phyloP scores from a whole-genome alignment of 2,329 filamentous ascomycete genomes.

The Cyphellophora attinorum region DNA sequence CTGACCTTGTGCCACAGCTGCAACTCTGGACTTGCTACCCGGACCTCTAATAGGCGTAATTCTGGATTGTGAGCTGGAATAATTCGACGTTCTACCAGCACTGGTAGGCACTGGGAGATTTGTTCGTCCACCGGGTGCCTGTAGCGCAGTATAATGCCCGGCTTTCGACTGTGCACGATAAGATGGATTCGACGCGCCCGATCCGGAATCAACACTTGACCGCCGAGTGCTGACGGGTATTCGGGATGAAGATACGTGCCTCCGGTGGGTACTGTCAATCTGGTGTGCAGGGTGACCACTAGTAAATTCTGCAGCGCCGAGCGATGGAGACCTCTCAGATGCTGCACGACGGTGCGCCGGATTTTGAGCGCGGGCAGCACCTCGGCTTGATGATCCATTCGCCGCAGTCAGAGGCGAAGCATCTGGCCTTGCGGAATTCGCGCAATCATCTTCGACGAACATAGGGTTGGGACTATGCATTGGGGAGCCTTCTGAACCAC shows the following conservation, averaged over 20 bases:
- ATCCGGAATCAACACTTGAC: slow-evolving; percentile 29
- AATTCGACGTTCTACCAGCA: neutral
- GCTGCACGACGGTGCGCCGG: no score
- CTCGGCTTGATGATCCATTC: no score
- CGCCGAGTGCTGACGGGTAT: slow-evolving; percentile 35
- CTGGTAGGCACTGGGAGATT: slow-evolving; percentile 1
- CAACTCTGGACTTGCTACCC: slow-evolving; percentile 25
- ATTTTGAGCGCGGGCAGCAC: no score
- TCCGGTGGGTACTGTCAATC: no score
- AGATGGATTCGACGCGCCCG: slow-evolving; percentile 24
- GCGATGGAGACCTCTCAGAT: no score
- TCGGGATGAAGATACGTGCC: slow-evolving; percentile 10
- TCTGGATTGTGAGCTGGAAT: slow-evolving; percentile 18
- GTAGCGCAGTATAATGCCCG: neutral
- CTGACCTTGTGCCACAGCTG: slow-evolving; percentile 28
- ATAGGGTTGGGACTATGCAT: slow-evolving; percentile 43
- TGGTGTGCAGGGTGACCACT: no score
- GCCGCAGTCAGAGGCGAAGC: no score
- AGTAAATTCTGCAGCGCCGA: no score
- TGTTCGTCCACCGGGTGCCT: neutral
- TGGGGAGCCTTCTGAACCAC: slow-evolving; percentile 61
- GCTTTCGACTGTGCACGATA: slow-evolving; percentile 2
- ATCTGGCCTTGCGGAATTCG: no score
- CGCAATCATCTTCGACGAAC: slow-evolving; percentile 22
- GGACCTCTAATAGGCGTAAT: slow-evolving; percentile 24